These are phyloP conservation scores for Periconia sp. DNA, from an alignment of 2,329 filamentous ascomycete species.

Conservation along the genomic window DNA sequence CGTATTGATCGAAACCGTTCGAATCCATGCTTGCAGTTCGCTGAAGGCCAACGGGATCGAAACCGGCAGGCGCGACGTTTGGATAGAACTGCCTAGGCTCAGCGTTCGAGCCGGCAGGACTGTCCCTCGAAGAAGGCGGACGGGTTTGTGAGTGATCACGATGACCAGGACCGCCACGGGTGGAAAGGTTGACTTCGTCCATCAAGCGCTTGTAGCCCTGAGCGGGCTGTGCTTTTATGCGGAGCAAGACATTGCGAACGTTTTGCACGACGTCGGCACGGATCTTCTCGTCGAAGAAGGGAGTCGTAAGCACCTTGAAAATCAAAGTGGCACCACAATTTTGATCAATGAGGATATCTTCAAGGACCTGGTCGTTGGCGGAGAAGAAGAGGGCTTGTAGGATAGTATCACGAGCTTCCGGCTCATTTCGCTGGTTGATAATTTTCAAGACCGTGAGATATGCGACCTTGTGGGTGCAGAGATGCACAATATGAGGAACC, in stretches of 20 bases:
- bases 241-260: conserved; percentile 82
- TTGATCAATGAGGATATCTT: conserved; percentile 88
- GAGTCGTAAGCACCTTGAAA: conserved; percentile 97
- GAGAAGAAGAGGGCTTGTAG: conserved; percentile 92
- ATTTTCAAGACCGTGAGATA: conserved; percentile 97
- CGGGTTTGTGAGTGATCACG: conserved; percentile 41
- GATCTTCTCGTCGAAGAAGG: conserved; percentile 93
- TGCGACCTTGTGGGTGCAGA: conserved; percentile 98
- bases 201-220: conserved; percentile 98
- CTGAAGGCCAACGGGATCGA: conserved; percentile 48
- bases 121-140: conserved; percentile 41
- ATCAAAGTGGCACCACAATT: conserved; percentile 92
- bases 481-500: conserved; percentile 87
- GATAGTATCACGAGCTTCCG: conserved; percentile 87
- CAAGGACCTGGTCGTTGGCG: conserved; percentile 79
- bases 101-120: conserved; percentile 27
- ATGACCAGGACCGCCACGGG: conserved; percentile 45
- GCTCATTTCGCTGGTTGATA: conserved; percentile 95
- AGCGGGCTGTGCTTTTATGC: conserved; percentile 88
- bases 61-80: conserved; percentile 38
- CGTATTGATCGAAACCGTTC: conserved; percentile 50
- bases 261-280: conserved; percentile 87
- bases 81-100: conserved; percentile 41
- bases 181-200: conserved; percentile 93
- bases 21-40: conserved; percentile 54